Percentiles rank a stretch among this genome's conserved stretches.
These are phyloP conservation scores for Cordyceps pruinosa DNA, from an alignment of 2,329 filamentous ascomycete species.

Conservation along the genomic window DNA sequence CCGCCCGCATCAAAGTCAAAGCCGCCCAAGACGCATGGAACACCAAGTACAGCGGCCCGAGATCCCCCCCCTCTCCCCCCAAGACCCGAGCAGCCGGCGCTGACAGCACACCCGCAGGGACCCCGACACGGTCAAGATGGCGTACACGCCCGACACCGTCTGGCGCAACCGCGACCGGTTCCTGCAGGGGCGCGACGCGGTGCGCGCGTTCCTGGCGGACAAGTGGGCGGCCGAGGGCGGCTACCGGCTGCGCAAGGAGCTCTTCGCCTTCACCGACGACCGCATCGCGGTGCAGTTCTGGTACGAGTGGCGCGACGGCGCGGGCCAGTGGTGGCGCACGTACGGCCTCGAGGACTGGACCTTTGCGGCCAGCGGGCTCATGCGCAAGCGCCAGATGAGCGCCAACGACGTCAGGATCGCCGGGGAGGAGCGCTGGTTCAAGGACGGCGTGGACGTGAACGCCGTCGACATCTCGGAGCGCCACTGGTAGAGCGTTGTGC, in stretches of 20 bases:
- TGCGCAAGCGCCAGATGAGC: constrained; percentile 71
- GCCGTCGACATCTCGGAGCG: constrained; percentile 57
- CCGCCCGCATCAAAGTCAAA: constrained; percentile 71
- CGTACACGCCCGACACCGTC: constrained; percentile 68
- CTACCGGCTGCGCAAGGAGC: constrained; percentile 73
- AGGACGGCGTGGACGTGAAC: constrained; percentile 62
- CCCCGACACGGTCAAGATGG: constrained; percentile 57
- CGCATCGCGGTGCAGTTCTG: constrained; percentile 85
- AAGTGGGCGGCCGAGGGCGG: constrained; percentile 70
- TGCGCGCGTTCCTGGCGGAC: constrained; percentile 58
- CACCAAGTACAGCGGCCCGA: constrained; percentile 50
- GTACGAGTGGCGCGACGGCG: constrained; percentile 70
- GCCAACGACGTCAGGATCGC: constrained; percentile 62
- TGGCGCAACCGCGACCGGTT: constrained; percentile 76
- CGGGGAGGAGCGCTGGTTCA: constrained; percentile 62
- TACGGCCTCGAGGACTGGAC: constrained; percentile 82
- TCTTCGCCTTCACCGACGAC: constrained; percentile 70
- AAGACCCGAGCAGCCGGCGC: background rate
- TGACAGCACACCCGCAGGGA: constrained; percentile 25
- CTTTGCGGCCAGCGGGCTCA: constrained; percentile 60
- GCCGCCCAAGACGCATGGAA: constrained; percentile 81
- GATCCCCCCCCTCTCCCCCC: background rate
- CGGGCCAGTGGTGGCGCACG: constrained; percentile 76
- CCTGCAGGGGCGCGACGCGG: constrained; percentile 59
- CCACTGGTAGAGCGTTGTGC: constrained; percentile 49